Base-by-base conservation (phyloP, 257 asterid genomes). In the Sherardia arvensis region DNA sequence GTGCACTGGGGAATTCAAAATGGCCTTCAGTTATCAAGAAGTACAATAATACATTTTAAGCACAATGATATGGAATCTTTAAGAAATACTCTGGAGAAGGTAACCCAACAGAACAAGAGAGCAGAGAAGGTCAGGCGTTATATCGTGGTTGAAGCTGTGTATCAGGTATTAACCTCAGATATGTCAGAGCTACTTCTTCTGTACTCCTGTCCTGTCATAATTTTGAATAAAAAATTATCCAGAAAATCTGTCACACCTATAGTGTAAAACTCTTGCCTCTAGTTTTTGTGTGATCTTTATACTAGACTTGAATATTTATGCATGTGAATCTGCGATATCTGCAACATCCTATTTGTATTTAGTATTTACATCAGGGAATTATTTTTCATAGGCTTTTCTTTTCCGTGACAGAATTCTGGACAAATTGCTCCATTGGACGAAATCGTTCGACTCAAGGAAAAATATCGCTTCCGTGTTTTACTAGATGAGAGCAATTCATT, bases 1-100 rank as follows among this genome's bases (percentile, higher is more conserved):
- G 96, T 92, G 61, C 95, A 91, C 76, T 91, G 98, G 96, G 94
- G 87, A 70, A 88, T 91, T 72, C 98, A 92, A 77, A 88, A 92
- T 74, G 98, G 98, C 40, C 95, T 92, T 71, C 93, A 88, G 66
- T 95, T 92, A 66, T 92, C 98, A 45, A 83, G 98, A 80, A 92
- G 98, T 80, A 92, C 97, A 15, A 78, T 88, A 69, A 68, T 83
- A 40, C 89, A 83, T 74, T 92, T 88, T 83, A 89, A 86, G 76
- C 98, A 92, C 82, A 92, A 92, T 60, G 81, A 88, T 71, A 81
- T 87, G 84, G 83, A 82, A 45, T 92, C 97, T 53, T 80, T 92
- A 63, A 77, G 81, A 61, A 81, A 73, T 64, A 74, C 74, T 43
- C 73, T 92, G 77, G 97, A 88, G 75, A 84, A 78, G 72, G 78